Evolutionary conservation across 306 rosid genomes (phyloP).

Genomic region (Gleditsia sinensis): DNA sequence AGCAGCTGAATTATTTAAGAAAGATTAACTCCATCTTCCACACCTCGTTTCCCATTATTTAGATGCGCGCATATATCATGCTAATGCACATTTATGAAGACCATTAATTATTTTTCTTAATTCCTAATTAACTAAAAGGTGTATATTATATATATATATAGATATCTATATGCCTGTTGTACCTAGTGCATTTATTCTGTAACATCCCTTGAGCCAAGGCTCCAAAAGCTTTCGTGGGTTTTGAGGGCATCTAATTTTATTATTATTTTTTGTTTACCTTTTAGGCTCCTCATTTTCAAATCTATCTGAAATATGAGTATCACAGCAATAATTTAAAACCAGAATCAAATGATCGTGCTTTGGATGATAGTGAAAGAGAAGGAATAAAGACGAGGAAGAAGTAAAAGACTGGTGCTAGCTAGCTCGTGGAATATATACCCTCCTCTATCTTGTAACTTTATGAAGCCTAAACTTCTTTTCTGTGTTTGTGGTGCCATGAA

Average conservation of each 20-base stretch:
- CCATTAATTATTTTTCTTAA: not conserved
- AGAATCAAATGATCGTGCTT: slow-evolving; percentile 20
- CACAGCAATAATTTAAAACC: not conserved
- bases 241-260: not conserved
- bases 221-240: not conserved
- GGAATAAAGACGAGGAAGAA: slow-evolving; percentile 20
- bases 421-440: slow-evolving; percentile 48
- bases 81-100: not conserved
- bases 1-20: not conserved
- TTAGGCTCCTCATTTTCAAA: slow-evolving; percentile 8
- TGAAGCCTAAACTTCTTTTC: not conserved
- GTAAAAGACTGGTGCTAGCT: slow-evolving; percentile 39
- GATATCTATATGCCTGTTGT: slow-evolving; percentile 2
- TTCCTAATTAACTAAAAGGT: not conserved
- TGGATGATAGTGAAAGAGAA: not conserved
- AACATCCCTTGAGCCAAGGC: not conserved
- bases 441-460: slow-evolving; percentile 39
- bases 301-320: not conserved
- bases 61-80: not conserved
- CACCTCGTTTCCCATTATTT: not conserved
- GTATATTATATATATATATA: not conserved
- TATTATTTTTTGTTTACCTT: not conserved
- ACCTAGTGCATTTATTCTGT: not conserved
- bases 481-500: slow-evolving; percentile 29
- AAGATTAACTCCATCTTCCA: not conserved